Percentiles rank a stretch among this genome's conserved stretches.
Evolutionary conservation across 2,329 filamentous ascomycete genomes (phyloP).

Genomic region (Calonectria crousiana): DNA sequence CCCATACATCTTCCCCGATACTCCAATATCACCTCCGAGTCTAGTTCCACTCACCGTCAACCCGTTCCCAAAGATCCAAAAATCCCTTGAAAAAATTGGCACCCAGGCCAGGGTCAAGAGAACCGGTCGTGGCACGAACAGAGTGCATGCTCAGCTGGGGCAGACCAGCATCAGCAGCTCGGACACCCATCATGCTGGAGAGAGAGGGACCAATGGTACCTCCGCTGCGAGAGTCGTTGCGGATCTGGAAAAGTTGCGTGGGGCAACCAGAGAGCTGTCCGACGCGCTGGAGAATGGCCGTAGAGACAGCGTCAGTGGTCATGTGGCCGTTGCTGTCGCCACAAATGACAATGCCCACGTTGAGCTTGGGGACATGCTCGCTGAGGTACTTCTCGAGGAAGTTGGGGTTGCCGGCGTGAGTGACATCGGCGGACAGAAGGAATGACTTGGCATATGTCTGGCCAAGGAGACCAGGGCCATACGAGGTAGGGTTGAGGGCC

Average conservation of each 20-base stretch:
- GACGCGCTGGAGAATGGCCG: conserved; percentile 82
- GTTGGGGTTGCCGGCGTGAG: conserved; percentile 94
- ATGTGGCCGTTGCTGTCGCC: conserved; percentile 94
- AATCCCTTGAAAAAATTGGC: conserved; percentile 92
- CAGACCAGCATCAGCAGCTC: conserved; percentile 88
- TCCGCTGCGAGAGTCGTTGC: conserved; percentile 89
- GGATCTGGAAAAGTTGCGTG: conserved; percentile 92
- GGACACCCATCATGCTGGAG: conserved; percentile 82
- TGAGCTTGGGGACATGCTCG: conserved; percentile 88
- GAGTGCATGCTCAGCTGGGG: conserved; percentile 95
- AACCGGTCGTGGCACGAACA: conserved; percentile 88
- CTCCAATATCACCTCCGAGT: conserved; percentile 13
- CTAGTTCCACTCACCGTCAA: conserved; percentile 81
- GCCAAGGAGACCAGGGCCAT: conserved; percentile 73
- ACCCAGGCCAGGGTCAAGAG: conserved; percentile 87
- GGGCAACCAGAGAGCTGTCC: conserved; percentile 79
- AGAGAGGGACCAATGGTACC: conserved; percentile 97
- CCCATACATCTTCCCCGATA: neutral
- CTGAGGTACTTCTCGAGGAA: conserved; percentile 87
- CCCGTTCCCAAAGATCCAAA: conserved; percentile 85
- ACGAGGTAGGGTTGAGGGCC: conserved; percentile 65
- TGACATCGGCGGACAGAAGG: conserved; percentile 92
- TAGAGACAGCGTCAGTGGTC: conserved; percentile 91
- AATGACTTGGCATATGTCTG: conserved; percentile 94
- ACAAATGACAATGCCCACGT: conserved; percentile 85